phyloP scores from a whole-genome alignment of 2,329 filamentous ascomycete genomes.

The Exophiala alcalophila region DNA sequence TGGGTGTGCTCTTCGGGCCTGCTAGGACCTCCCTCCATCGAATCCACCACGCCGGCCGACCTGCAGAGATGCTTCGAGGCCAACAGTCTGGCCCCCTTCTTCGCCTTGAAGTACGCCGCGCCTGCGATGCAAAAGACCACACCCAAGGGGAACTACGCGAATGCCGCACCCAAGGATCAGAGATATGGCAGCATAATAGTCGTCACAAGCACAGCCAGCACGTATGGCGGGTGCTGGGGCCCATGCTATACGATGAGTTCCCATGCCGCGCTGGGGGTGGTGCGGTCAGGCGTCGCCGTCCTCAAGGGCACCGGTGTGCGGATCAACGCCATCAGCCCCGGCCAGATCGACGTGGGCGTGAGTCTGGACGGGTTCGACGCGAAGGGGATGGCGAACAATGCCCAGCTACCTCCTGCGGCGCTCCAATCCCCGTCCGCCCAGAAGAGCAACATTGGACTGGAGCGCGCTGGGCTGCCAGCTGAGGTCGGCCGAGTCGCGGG shows the following conservation, averaged over 20 bases:
- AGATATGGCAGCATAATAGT: constrained; percentile 63
- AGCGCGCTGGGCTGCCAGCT: constrained; percentile 55
- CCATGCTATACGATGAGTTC: constrained; percentile 60
- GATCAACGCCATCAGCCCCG: constrained; percentile 34
- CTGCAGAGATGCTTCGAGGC: constrained; percentile 59
- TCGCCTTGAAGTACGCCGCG: constrained; percentile 62
- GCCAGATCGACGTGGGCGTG: constrained; percentile 30
- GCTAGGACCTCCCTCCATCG: constrained; percentile 57
- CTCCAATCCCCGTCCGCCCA: constrained; percentile 52
- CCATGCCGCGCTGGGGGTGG: constrained; percentile 61
- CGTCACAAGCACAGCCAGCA: constrained; percentile 57
- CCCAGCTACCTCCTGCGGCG: constrained; percentile 55
- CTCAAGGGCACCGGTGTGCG: constrained; percentile 32
- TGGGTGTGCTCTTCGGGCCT: constrained; percentile 59
- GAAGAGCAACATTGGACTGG: constrained; percentile 55
- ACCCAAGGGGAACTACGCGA: constrained; percentile 54
- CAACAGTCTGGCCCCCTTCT: constrained; percentile 62
- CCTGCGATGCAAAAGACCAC: constrained; percentile 62
- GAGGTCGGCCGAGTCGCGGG: constrained; percentile 61
- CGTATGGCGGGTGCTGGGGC: constrained; percentile 59
- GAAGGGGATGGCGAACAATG: constrained; percentile 43
- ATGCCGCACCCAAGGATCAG: constrained; percentile 59
- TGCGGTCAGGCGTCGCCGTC: constrained; percentile 38
- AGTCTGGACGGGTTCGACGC: constrained; percentile 44
- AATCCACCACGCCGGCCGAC: constrained; percentile 55